phyloP scores from a whole-genome alignment of 495 filamentous ascomycete species.

The Aspergillus hancockii region DNA sequence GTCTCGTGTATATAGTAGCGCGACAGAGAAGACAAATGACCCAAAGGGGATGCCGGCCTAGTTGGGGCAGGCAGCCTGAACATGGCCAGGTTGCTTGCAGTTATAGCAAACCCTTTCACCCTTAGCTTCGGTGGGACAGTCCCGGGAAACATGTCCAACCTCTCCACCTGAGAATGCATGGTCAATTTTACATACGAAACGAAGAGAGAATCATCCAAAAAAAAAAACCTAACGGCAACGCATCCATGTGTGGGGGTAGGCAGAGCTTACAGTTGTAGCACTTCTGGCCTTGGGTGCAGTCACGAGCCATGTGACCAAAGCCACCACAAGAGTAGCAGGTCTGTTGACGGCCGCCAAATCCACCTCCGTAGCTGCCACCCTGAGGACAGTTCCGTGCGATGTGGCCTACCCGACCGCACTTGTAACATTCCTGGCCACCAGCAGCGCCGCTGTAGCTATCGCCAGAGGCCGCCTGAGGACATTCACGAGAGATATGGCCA shows the following conservation, averaged over 20 bases:
- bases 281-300: slow-evolving; percentile 98
- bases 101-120: slow-evolving; percentile 98
- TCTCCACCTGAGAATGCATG: slow-evolving; percentile 61
- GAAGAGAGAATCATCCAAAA: neutral
- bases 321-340: slow-evolving; percentile 98
- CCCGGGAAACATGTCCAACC: slow-evolving; percentile 89
- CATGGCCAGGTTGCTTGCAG: slow-evolving; percentile 97
- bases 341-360: slow-evolving; percentile 61
- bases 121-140: slow-evolving; percentile 87
- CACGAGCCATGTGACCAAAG: slow-evolving; percentile 93
- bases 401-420: slow-evolving; percentile 96
- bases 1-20: slow-evolving; percentile 19
- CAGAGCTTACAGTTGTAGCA: slow-evolving; percentile 90
- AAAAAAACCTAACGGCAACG: neutral
- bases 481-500: slow-evolving; percentile 95
- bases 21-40: slow-evolving; percentile 30
- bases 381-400: slow-evolving; percentile 95
- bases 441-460: slow-evolving; percentile 47
- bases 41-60: slow-evolving; percentile 34
- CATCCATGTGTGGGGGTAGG: neutral
- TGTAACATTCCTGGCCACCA: slow-evolving; percentile 87
- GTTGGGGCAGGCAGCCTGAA: slow-evolving; percentile 90
- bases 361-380: slow-evolving; percentile 53
- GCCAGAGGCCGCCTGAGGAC: slow-evolving; percentile 60
- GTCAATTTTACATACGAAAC: slow-evolving; percentile 9